phyloP scores from a whole-genome alignment of 2,329 filamentous ascomycete species.

The Mariannaea sp. region DNA sequence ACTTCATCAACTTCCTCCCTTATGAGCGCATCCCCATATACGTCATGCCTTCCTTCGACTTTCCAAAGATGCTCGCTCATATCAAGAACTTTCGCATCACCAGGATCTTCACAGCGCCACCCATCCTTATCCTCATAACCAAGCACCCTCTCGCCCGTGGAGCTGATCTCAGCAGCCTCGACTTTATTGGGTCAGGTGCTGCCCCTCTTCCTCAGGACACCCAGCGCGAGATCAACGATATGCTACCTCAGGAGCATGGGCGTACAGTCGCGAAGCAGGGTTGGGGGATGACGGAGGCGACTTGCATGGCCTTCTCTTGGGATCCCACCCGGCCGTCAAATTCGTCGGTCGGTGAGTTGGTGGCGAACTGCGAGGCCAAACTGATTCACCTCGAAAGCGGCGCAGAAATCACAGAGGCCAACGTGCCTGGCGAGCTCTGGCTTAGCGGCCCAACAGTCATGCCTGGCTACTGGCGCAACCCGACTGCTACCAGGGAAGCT shows the following conservation, averaged over 20 bases:
- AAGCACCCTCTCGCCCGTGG: conserved; percentile 70
- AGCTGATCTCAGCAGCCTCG: conserved; percentile 71
- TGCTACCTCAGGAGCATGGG: conserved; percentile 46
- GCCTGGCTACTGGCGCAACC: conserved; percentile 77
- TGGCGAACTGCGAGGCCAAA: conserved; percentile 55
- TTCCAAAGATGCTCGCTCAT: conserved; percentile 70
- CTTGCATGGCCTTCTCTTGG: conserved; percentile 72
- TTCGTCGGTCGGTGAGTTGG: conserved; percentile 45
- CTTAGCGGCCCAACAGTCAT: conserved; percentile 73
- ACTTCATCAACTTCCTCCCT: conserved; percentile 65
- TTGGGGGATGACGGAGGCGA: conserved; percentile 88
- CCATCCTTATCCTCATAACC: conserved; percentile 73
- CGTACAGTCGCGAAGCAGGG: conserved; percentile 62
- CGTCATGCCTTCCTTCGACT: conserved; percentile 79
- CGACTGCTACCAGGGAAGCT: conserved; percentile 67
- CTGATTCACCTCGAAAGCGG: conserved; percentile 64
- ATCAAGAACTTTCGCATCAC: conserved; percentile 73
- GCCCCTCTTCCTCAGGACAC: conserved; percentile 68
- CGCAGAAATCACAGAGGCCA: conserved; percentile 54
- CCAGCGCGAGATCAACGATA: conserved; percentile 50
- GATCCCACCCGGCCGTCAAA: conserved; percentile 60
- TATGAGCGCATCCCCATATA: conserved; percentile 69
- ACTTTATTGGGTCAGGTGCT: conserved; percentile 65
- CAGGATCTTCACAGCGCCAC: conserved; percentile 69
- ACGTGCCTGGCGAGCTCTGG: conserved; percentile 73